Conservation (phyloP, 2,329 filamentous ascomycete species). For the Sclerotinia spermophila region DNA sequence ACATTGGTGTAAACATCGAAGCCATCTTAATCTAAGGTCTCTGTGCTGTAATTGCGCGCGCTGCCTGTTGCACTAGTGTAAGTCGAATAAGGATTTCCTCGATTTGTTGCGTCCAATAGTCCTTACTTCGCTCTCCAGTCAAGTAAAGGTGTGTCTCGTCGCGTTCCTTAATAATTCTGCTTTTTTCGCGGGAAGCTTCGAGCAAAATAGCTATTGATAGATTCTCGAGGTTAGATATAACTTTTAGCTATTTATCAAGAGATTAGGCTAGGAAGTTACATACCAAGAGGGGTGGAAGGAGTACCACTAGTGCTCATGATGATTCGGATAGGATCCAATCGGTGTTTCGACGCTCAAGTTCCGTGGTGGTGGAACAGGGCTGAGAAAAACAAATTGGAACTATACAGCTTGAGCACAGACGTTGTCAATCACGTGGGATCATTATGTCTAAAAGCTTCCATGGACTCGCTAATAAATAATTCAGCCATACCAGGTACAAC, state of each 20-base stretch:
- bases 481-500: neutral
- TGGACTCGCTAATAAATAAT: neutral
- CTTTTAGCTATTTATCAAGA: neutral
- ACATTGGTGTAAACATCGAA: slow-evolving; percentile 12
- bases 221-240: slow-evolving; percentile 5
- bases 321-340: neutral
- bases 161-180: neutral
- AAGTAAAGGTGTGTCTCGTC: neutral
- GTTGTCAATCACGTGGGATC: fast-evolving
- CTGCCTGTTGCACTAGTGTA: neutral
- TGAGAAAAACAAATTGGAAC: neutral
- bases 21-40: slow-evolving; percentile 4
- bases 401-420: slow-evolving; percentile 3
- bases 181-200: neutral
- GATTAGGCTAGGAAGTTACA: neutral
- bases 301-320: neutral
- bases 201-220: neutral
- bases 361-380: slow-evolving; percentile 1
- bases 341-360: neutral
- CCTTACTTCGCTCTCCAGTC: neutral
- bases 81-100: neutral
- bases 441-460: too few species aligned
- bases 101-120: neutral
- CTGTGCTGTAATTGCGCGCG: neutral
- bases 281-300: neutral